Percentiles rank a stretch among this genome's conserved stretches.
Conservation (phyloP, 768 basidiomycete species). For the Lyophyllum shimeji region DNA sequence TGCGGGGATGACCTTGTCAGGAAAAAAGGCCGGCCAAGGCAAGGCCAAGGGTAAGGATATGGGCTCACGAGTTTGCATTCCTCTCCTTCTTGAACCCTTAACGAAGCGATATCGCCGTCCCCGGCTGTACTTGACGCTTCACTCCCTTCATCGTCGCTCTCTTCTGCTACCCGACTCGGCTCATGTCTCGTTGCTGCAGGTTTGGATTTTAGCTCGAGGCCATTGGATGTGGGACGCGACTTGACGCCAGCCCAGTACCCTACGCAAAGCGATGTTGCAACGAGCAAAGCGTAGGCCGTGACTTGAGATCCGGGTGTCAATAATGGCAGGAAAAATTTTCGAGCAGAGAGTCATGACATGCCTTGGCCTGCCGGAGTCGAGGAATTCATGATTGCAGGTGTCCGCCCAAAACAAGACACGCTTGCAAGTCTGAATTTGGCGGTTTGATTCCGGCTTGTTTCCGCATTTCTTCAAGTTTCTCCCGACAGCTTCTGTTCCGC, state of each 20-base stretch:
- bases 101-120: constrained; percentile 17
- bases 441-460: constrained; percentile 10
- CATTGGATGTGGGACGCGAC: constrained; percentile 13
- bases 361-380: constrained; percentile 12
- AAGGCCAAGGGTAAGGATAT: neutral
- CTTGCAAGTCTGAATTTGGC: too few species aligned
- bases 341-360: neutral
- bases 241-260: constrained; percentile 41
- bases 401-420: neutral
- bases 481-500: neutral
- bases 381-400: neutral
- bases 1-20: constrained; percentile 17
- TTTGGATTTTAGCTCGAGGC: neutral
- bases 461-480: constrained; percentile 1
- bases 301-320: constrained; percentile 14
- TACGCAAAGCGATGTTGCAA: constrained; percentile 34
- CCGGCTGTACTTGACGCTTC: constrained; percentile 22
- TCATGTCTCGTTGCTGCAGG: neutral
- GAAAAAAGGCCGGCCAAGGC: neutral
- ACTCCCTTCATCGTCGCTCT: constrained; percentile 2
- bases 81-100: constrained; percentile 36
- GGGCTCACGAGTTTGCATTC: constrained; percentile 58
- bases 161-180: neutral
- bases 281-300: constrained; percentile 26
- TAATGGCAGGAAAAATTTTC: neutral